Evolutionary conservation across 2,329 filamentous ascomycete genomes (phyloP).

Genomic region (Venturia aucupariae): DNA sequence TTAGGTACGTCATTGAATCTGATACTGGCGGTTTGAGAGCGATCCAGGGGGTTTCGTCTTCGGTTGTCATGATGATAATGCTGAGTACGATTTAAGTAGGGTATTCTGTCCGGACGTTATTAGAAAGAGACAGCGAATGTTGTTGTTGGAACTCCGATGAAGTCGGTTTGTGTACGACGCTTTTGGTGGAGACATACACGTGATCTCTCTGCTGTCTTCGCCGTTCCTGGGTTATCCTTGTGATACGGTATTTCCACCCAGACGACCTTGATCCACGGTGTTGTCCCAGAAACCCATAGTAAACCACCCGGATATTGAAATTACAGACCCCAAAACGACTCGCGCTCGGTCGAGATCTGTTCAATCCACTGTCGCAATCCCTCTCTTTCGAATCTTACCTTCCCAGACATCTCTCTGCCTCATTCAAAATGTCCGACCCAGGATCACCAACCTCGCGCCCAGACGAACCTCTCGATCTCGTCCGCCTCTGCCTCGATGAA

Average conservation of each 20-base stretch:
- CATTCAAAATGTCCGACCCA: conserved; percentile 8
- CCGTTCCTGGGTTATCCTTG: neutral
- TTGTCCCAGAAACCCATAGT: conserved; percentile 1
- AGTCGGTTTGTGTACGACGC: neutral
- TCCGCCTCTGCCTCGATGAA: conserved; percentile 89
- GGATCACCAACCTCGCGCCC: conserved; percentile 43
- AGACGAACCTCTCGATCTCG: conserved; percentile 89
- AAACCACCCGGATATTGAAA: neutral
- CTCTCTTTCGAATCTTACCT: neutral
- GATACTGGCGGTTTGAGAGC: conserved; percentile 49
- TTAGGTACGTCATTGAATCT: conserved; percentile 69
- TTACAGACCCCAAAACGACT: neutral
- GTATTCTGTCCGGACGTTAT: neutral
- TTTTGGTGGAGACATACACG: neutral
- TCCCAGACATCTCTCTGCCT: neutral
- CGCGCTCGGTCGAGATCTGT: neutral
- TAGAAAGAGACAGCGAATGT: neutral
- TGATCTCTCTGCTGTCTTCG: neutral
- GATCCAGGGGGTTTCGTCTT: conserved; percentile 8
- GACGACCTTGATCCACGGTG: neutral
- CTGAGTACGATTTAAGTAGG: neutral
- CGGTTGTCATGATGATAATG: neutral
- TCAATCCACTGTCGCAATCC: neutral
- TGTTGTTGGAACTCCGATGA: neutral
- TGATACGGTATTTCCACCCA: neutral